These are phyloP conservation scores for grape (Vitis vinifera) DNA, from an alignment of 164 flowering plant genomes.

Conservation along the genomic window ASM3070453v1 NC_081822.1:10837501-10838000, in stretches of 20 bases:
- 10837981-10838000: conserved; percentile 7
- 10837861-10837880: conserved; percentile 2
- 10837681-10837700: conserved; percentile 10
- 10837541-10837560: too few relatives aligned
- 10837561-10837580: too few relatives aligned
- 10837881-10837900: conserved; percentile 3
- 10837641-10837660: not conserved
- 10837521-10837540: too few relatives aligned
- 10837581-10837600: conserved; percentile 1
- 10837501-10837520: too few relatives aligned
- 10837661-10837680: conserved; percentile 7
- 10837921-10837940: conserved; percentile 3
- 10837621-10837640: conserved; percentile 10
- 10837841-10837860: not conserved
- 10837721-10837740: conserved; percentile 8
- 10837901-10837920: conserved; percentile 8
- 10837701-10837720: conserved; percentile 8
- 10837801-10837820: conserved; percentile 10
- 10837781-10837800: conserved; percentile 6
- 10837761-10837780: conserved; percentile 8
- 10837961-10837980: conserved; percentile 6
- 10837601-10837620: conserved; percentile 3
- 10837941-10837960: conserved; percentile 16
- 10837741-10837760: conserved; percentile 1
- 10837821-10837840: conserved; percentile 5